phyloP scores from a whole-genome alignment of 1,284 basidiomycete species.

The Ceratobasidium sp. region DNA sequence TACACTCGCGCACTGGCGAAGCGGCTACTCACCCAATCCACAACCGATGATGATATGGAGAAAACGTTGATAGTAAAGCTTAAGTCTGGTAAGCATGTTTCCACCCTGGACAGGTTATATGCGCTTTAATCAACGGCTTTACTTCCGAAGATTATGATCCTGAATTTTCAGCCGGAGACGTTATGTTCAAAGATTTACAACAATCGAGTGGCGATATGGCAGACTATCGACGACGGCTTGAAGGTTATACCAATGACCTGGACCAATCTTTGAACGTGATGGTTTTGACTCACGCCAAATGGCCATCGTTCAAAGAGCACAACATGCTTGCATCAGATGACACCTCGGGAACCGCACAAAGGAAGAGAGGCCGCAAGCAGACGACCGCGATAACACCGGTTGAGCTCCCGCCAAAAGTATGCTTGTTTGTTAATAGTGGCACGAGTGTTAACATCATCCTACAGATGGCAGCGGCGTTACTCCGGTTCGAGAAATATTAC shows the following conservation, averaged over 20 bases:
- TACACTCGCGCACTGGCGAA: slow-evolving; percentile 92
- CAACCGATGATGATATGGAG: slow-evolving; percentile 93
- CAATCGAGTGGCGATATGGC: slow-evolving; percentile 75
- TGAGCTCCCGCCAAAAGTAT: slow-evolving; percentile 65
- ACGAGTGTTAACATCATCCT: slow-evolving; percentile 33
- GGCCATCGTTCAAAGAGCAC: slow-evolving; percentile 66
- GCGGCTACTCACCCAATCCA: slow-evolving; percentile 85
- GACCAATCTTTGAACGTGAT: slow-evolving; percentile 64
- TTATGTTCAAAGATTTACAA: slow-evolving; percentile 89
- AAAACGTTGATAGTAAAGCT: slow-evolving; percentile 87
- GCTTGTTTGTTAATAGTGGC: slow-evolving; percentile 49
- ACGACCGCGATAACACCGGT: slow-evolving; percentile 49
- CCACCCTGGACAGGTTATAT: background rate
- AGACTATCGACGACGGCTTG: slow-evolving; percentile 62
- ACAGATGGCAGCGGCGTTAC: slow-evolving; percentile 77
- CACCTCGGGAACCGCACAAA: background rate
- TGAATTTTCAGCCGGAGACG: slow-evolving; percentile 86
- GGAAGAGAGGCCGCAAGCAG: background rate
- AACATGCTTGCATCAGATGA: slow-evolving; percentile 59
- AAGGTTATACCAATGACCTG: slow-evolving; percentile 46
- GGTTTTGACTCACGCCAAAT: slow-evolving; percentile 78
- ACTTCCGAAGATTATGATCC: slow-evolving; percentile 78
- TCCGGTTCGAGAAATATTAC: slow-evolving; percentile 75
- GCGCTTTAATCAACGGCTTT: slow-evolving; percentile 1
- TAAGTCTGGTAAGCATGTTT: slow-evolving; percentile 73